These are phyloP conservation scores for Thermoascus crustaceus DNA, from an alignment of 2,329 filamentous ascomycete species.

Conservation along the genomic window DNA sequence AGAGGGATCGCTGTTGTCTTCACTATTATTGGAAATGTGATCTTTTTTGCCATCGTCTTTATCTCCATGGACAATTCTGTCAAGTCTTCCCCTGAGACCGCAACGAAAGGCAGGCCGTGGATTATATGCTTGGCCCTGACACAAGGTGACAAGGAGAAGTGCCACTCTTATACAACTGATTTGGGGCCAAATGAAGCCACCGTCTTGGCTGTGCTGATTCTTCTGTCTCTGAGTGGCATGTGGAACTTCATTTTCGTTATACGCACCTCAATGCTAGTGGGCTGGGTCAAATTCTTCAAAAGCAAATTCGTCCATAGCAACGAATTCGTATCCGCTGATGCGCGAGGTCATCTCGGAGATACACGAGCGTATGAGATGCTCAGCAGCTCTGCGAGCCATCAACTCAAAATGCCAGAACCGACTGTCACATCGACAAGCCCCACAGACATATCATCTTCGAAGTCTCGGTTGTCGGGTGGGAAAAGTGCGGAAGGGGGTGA, in stretches of 20 bases:
- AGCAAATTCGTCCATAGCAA: conserved; percentile 44
- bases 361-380: conserved; percentile 76
- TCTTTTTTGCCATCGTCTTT: conserved; percentile 90
- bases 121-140: conserved; percentile 58
- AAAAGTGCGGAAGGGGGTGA: conserved; percentile 22
- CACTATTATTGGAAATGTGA: conserved; percentile 81
- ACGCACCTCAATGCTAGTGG: conserved; percentile 73
- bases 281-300: conserved; percentile 64
- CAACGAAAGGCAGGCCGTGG: conserved; percentile 56
- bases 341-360: conserved; percentile 56
- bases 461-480: conserved; percentile 11
- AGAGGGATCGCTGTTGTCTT: conserved; percentile 82
- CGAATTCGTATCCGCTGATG: conserved; percentile 87
- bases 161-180: conserved; percentile 50
- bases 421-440: conserved; percentile 20
- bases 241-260: conserved; percentile 78
- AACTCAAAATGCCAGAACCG: conserved; percentile 27
- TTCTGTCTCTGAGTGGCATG: conserved; percentile 77
- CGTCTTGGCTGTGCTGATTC: conserved; percentile 70
- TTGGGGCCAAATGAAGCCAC: conserved; percentile 69
- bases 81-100: conserved; percentile 46
- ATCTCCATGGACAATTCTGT: conserved; percentile 75
- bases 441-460: conserved; percentile 14
- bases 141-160: conserved; percentile 56
- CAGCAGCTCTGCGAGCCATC: conserved; percentile 14